Conservation (phyloP, 78 protist species). For the Dictyostelium firmibasis region DNA sequence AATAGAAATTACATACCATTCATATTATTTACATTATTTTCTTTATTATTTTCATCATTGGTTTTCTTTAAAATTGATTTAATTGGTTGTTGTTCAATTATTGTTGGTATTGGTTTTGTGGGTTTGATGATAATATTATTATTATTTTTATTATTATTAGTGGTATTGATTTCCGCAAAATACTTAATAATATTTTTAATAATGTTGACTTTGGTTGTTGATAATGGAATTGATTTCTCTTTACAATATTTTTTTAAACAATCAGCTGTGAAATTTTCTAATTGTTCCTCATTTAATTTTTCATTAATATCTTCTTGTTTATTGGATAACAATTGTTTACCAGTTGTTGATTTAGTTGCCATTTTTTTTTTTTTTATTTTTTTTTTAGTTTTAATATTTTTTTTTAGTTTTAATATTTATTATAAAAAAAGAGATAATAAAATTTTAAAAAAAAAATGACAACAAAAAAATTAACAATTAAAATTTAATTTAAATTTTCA, state of each 20-base stretch:
- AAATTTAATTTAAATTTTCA: too few relatives aligned
- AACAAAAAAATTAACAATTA: not conserved
- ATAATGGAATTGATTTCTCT: not conserved
- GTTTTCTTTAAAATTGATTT: constrained; percentile 9
- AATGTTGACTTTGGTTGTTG: constrained; percentile 9
- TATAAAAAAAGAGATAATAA: not conserved
- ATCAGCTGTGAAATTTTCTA: constrained; percentile 23
- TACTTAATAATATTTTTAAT: not conserved
- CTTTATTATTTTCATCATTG: constrained; percentile 9
- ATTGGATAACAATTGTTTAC: constrained; percentile 5
- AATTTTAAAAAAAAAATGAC: not conserved
- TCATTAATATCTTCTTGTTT: constrained; percentile 24
- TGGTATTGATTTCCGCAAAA: not conserved
- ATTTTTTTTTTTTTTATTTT: not conserved
- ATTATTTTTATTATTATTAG: not conserved
- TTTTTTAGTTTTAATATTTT: too few relatives aligned
- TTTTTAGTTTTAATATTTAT: not conserved
- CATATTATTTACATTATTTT: constrained; percentile 11
- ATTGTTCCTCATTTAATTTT: not conserved
- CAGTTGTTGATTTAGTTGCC: not conserved
- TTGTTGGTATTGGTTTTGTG: not conserved
- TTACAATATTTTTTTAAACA: constrained; percentile 65
- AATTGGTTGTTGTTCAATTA: not conserved
- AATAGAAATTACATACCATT: not conserved
- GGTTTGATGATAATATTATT: not conserved